Conservation (phyloP, 2,329 filamentous ascomycete genomes). For the Akanthomyces muscarius region DNA sequence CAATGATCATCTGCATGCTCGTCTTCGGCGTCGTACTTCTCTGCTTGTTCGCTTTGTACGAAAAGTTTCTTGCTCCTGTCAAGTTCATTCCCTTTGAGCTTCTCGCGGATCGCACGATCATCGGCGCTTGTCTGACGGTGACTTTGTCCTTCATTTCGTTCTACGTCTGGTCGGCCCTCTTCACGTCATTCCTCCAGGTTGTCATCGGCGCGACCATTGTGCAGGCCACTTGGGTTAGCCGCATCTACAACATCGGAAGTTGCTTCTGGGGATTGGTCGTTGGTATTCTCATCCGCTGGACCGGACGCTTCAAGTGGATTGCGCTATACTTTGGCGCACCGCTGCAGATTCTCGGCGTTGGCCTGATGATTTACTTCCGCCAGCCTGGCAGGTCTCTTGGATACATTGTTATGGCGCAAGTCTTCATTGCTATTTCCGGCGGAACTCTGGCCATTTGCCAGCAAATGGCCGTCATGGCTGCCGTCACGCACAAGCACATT, state of each 20-base stretch:
- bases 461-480: slow-evolving; percentile 57
- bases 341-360: slow-evolving; percentile 33
- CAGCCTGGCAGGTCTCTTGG: slow-evolving; percentile 45
- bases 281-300: slow-evolving; percentile 43
- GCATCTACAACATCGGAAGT: slow-evolving; percentile 49
- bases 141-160: slow-evolving; percentile 45
- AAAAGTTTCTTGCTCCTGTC: slow-evolving; percentile 52
- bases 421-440: slow-evolving; percentile 56
- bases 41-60: slow-evolving; percentile 51
- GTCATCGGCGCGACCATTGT: slow-evolving; percentile 41
- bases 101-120: slow-evolving; percentile 47
- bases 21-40: slow-evolving; percentile 58
- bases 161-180: slow-evolving; percentile 52
- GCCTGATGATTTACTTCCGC: slow-evolving; percentile 42
- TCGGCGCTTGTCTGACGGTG: slow-evolving; percentile 46
- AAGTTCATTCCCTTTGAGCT: slow-evolving; percentile 54
- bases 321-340: slow-evolving; percentile 33
- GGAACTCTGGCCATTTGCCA: slow-evolving; percentile 55
- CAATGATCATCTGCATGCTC: slow-evolving; percentile 56
- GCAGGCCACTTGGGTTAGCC: slow-evolving; percentile 44
- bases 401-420: slow-evolving; percentile 56
- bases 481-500: slow-evolving; percentile 40
- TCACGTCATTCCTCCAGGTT: slow-evolving; percentile 53
- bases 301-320: slow-evolving; percentile 46
- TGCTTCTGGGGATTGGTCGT: slow-evolving; percentile 46